Percentiles rank a stretch among this genome's conserved stretches.
Conservation (phyloP, 768 basidiomycete species). For the Kwoniella shandongensis region DNA sequence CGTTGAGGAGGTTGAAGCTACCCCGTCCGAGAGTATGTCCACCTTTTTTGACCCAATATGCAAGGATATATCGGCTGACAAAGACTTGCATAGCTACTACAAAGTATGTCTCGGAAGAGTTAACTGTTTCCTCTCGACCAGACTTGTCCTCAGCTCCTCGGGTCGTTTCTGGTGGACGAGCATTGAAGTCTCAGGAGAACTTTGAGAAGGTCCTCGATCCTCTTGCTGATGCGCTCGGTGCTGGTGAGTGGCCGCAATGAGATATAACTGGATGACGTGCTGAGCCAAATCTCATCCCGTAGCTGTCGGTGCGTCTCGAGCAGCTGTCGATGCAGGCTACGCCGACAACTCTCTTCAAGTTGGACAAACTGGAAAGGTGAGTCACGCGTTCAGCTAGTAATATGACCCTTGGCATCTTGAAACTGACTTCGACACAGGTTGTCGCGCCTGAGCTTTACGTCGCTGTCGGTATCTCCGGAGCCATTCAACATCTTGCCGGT, state of each 20-base stretch:
- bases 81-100: constrained; percentile 42
- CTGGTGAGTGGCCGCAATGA: constrained; percentile 53
- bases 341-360: constrained; percentile 97
- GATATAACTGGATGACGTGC: neutral
- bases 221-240: constrained; percentile 86
- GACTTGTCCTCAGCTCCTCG: constrained; percentile 83
- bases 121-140: constrained; percentile 88
- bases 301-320: constrained; percentile 96
- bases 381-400: neutral
- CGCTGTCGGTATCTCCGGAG: constrained; percentile 95
- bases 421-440: constrained; percentile 56
- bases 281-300: neutral
- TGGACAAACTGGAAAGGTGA: constrained; percentile 91
- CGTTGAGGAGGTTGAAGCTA: constrained; percentile 60
- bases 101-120: constrained; percentile 57
- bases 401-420: too few relatives aligned
- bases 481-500: constrained; percentile 97
- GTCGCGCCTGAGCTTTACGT: constrained; percentile 96
- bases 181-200: constrained; percentile 90
- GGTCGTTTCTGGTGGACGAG: constrained; percentile 92
- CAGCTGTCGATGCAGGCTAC: constrained; percentile 97
- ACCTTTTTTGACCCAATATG: neutral
- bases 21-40: constrained; percentile 57
- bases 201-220: constrained; percentile 84
- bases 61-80: neutral